These are phyloP conservation scores for Penicillium canescens DNA, from an alignment of 495 filamentous ascomycete genomes.

Conservation along the genomic window DNA sequence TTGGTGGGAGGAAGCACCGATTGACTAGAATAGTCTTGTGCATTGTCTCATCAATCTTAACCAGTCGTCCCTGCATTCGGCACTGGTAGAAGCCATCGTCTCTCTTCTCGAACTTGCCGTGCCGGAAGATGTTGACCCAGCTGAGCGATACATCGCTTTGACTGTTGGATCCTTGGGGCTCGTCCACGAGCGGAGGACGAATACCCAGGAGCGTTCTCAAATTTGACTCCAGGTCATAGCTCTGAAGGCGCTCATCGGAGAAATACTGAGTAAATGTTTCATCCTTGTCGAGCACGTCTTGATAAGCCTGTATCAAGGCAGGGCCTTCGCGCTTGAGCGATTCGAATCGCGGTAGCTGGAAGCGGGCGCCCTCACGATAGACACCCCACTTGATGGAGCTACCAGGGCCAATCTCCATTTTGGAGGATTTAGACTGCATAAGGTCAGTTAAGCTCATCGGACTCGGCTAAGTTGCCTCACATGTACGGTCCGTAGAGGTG, in stretches of 20 bases:
- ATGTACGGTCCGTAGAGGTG: no score
- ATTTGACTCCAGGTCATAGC: background rate
- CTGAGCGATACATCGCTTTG: background rate
- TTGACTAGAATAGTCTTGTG: background rate
- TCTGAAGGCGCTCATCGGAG: background rate
- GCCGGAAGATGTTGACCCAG: slow-evolving; percentile 4
- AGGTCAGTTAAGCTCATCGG: background rate
- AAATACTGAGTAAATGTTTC: slow-evolving; percentile 8
- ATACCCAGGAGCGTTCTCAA: background rate
- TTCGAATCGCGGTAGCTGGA: background rate
- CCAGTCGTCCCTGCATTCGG: background rate
- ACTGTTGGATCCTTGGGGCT: background rate
- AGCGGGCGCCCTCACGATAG: background rate
- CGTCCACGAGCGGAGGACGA: background rate
- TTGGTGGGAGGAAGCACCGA: background rate
- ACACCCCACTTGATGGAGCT: background rate
- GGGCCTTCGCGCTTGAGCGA: background rate
- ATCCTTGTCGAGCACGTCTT: slow-evolving; percentile 1
- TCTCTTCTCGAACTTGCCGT: slow-evolving; percentile 3
- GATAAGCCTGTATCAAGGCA: background rate
- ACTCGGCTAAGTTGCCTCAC: no score
- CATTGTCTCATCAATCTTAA: background rate
- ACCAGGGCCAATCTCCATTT: background rate
- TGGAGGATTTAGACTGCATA: background rate
- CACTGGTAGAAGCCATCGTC: background rate